Conservation (phyloP, 305 asterid genomes). For the Rubia balearica region DNA sequence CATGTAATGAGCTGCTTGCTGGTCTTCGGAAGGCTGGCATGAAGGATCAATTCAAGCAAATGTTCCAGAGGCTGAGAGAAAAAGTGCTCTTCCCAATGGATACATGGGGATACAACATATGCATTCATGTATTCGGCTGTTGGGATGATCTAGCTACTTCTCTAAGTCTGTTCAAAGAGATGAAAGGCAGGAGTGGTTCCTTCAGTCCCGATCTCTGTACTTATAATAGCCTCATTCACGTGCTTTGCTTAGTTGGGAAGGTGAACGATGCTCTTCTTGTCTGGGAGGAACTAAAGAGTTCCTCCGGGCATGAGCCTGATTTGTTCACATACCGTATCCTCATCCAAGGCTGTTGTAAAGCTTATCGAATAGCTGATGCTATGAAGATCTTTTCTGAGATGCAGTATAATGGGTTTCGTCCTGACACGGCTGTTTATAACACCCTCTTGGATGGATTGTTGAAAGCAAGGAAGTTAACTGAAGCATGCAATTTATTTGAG, state of each 20-base stretch:
- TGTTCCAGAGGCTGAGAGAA: constrained; percentile 48
- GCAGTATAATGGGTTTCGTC: constrained; percentile 60
- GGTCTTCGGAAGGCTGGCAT: constrained; percentile 66
- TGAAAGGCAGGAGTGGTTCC: constrained; percentile 60
- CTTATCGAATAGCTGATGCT: constrained; percentile 59
- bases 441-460: constrained; percentile 79
- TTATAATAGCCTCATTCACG: constrained; percentile 76
- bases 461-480: constrained; percentile 66
- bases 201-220: constrained; percentile 79
- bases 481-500: constrained; percentile 81
- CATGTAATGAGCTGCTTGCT: constrained; percentile 81
- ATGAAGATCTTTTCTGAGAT: constrained; percentile 63
- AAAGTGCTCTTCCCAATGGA: constrained; percentile 55
- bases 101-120: constrained; percentile 76
- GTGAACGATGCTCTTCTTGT: constrained; percentile 72
- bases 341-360: constrained; percentile 74
- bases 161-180: constrained; percentile 74
- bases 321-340: constrained; percentile 68
- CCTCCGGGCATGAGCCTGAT: constrained; percentile 84
- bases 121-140: constrained; percentile 74
- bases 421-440: constrained; percentile 64
- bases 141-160: constrained; percentile 71
- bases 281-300: constrained; percentile 83
- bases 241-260: constrained; percentile 75
- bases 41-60: constrained; percentile 58